A percentile compares a stretch with the other conserved stretches of the same genome.
Conservation (phyloP, 495 filamentous ascomycete species). For the Lindgomyces ingoldianus region DNA sequence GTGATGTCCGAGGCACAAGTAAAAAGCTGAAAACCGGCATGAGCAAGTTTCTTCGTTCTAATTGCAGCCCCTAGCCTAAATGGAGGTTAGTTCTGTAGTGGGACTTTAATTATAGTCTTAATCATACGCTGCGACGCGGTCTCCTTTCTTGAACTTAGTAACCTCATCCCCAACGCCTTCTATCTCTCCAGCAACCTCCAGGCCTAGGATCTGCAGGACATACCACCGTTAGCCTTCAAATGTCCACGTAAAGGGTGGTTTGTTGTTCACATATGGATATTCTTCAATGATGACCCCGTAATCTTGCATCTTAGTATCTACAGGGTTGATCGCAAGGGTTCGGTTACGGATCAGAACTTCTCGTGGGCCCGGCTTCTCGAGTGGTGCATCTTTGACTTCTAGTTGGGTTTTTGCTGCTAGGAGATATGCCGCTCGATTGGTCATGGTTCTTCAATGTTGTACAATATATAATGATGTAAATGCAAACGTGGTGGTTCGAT, state of each 20-base stretch:
- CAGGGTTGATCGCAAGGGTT: constrained; percentile 30
- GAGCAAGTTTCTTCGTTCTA: constrained; percentile 6
- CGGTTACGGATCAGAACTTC: constrained; percentile 28
- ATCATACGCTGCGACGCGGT: constrained; percentile 39
- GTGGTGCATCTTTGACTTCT: constrained; percentile 6
- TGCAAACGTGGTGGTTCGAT: neutral
- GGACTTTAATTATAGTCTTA: neutral
- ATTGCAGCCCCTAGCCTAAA: too few relatives aligned
- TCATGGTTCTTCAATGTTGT: constrained; percentile 3
- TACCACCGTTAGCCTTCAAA: neutral
- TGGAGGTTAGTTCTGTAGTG: neutral
- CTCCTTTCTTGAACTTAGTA: constrained; percentile 35
- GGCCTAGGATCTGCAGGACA: constrained; percentile 37
- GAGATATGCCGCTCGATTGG: constrained; percentile 23
- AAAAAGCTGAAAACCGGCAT: constrained; percentile 30
- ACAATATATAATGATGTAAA: neutral
- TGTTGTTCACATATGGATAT: constrained; percentile 20
- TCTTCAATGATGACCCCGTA: neutral
- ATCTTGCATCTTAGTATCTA: constrained; percentile 16
- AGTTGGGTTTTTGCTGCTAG: neutral
- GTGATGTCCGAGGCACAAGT: constrained; percentile 23
- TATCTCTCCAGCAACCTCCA: constrained; percentile 41
- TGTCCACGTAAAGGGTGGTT: neutral
- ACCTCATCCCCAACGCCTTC: constrained; percentile 39
- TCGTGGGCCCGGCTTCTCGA: constrained; percentile 3